Evolutionary conservation across 106 monocot genomes (phyloP), one percentile per base, ranked within the genome.

Genomic region (Agapanthus africanus): DNA sequence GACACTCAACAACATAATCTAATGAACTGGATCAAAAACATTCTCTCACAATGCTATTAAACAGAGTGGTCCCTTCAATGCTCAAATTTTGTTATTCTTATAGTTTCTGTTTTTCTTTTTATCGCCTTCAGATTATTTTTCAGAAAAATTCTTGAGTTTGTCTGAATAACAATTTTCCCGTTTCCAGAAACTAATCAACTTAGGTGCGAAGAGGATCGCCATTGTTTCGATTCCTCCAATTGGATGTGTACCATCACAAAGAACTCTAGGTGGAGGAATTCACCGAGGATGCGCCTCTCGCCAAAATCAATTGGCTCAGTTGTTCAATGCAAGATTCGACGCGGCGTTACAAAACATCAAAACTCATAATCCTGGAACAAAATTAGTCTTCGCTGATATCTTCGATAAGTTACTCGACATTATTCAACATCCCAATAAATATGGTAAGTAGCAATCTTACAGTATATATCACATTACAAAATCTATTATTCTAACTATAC

Each of bases 241-340:
- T 32, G 85, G 85, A 13, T 85, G 85, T 51, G 57, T 81, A 14
- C 85, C 85, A 37, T 77, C 80, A 6, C 80, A 85, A 34, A 59
- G 77, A 41, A 78, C 80, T 1, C 26, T 75, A 6, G 64, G 28
- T 22, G 82, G 82, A 28, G 82, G 79, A 7, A 27, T 74, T 10
- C 9, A 44, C 0, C 63, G 82, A 41, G 40, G 31, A 1, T 86
- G 86, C 28, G 42, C 46, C 10, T 0, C 46, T 9, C 26, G 22
- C 13, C 68, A 46, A 27, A 68, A 68, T 16, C 56, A 56, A 25
- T 2, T 56, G 56, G 7, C 56, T 2, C 2, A 56, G 21, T 11
- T 56, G 56, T 56, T 56, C 56, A 56, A 56, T 56, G 18, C 56
- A 22, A 25, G 22, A n/a, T 26, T 56, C 22, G 21, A 56, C 26